Percentiles rank a stretch among this genome's conserved stretches.
These are phyloP conservation scores for Phytophthora brassicae DNA, from an alignment of 352 stramenopile genomes.

Conservation along the genomic window DNA sequence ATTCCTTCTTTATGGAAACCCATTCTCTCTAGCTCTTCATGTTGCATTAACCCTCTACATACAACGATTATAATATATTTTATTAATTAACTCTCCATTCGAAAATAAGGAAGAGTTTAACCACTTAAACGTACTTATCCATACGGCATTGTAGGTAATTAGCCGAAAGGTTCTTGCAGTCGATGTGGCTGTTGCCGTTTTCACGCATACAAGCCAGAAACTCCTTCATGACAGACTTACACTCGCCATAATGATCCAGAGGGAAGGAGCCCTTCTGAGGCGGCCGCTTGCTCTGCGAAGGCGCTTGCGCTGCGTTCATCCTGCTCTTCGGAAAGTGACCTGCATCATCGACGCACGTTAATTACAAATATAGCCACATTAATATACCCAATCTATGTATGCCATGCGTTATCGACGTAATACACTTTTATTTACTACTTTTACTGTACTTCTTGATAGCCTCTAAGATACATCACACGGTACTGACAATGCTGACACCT, in stretches of 20 bases:
- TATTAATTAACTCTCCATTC: slow-evolving; percentile 10
- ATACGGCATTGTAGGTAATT: slow-evolving; percentile 89
- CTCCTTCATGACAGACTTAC: slow-evolving; percentile 86
- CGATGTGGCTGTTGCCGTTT: slow-evolving; percentile 82
- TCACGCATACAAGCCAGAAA: slow-evolving; percentile 87
- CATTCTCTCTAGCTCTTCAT: slow-evolving; percentile 80
- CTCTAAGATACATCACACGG: slow-evolving; percentile 20
- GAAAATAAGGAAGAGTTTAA: background rate
- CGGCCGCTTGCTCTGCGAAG: slow-evolving; percentile 69
- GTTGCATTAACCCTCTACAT: slow-evolving; percentile 77
- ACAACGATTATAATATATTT: background rate
- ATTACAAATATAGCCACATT: slow-evolving; percentile 10
- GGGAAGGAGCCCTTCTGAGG: slow-evolving; percentile 91
- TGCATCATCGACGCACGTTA: slow-evolving; percentile 1
- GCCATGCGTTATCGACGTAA: background rate
- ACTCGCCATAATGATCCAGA: slow-evolving; percentile 90
- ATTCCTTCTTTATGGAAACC: slow-evolving; percentile 85
- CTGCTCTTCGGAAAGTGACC: background rate
- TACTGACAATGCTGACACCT: slow-evolving; percentile 51
- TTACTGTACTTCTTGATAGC: background rate
- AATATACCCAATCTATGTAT: background rate
- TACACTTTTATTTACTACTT: too few species aligned
- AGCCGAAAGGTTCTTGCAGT: slow-evolving; percentile 90
- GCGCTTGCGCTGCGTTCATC: slow-evolving; percentile 84
- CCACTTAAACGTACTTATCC: slow-evolving; percentile 65